phyloP scores from a whole-genome alignment of 1,139 yeast genomes.

The Hyphopichia khmerensis region DNA sequence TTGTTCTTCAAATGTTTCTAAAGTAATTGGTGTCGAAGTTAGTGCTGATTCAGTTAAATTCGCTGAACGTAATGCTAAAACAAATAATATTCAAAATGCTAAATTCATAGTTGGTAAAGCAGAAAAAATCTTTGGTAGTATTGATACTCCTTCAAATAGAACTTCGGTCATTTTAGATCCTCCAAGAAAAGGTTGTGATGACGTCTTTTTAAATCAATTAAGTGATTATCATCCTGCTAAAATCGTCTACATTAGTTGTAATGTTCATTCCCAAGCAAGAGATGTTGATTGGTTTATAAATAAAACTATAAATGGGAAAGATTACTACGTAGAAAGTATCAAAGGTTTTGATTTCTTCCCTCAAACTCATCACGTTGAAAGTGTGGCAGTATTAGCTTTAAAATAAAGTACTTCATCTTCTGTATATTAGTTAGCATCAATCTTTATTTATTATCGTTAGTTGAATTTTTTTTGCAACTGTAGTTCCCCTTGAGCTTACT shows the following conservation, averaged over 20 bases:
- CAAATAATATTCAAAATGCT: conserved; percentile 74
- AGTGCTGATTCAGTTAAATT: conserved; percentile 88
- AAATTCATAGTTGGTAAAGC: conserved; percentile 90
- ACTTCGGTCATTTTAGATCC: conserved; percentile 95
- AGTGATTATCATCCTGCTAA: conserved; percentile 80
- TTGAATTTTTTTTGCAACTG: not conserved
- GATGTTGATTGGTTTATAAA: conserved; percentile 82
- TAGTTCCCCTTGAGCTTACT: too few relatives aligned
- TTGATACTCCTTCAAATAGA: conserved; percentile 63
- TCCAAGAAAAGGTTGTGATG: conserved; percentile 96
- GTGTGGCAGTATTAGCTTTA: conserved; percentile 74
- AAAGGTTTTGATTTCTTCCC: conserved; percentile 90
- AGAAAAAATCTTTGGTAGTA: conserved; percentile 78
- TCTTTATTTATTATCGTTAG: too few relatives aligned
- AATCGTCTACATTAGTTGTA: conserved; percentile 91
- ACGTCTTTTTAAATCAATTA: conserved; percentile 78
- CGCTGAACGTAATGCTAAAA: conserved; percentile 77
- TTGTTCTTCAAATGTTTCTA: conserved; percentile 74
- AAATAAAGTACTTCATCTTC: conserved; percentile 6
- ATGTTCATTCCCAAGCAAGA: conserved; percentile 96
- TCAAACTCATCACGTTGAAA: conserved; percentile 67
- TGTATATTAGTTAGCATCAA: not conserved
- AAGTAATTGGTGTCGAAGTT: conserved; percentile 91
- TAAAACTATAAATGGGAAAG: conserved; percentile 58
- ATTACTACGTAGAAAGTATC: conserved; percentile 73